Base-by-base conservation (phyloP, 805 yeast species). In the Ogataea paraovalis region DNA sequence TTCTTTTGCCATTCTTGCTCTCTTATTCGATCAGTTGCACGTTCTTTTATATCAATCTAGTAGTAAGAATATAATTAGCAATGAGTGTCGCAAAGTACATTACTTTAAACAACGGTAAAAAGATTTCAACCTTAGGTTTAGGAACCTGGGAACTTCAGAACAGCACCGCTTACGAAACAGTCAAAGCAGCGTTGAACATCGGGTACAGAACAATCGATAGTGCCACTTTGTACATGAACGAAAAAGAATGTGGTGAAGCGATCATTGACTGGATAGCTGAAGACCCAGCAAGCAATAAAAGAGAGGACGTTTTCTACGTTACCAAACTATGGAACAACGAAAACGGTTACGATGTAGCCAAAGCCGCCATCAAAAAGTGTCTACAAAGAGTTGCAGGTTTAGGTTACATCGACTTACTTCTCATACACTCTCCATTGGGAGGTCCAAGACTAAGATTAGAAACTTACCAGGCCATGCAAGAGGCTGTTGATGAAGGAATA, bases 381-480 rank as follows among this genome's bases (percentile, higher is more conserved):
- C 59, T 85, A 39, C 64, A 64, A 4, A 69, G 73, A 42, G 85
- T 82, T 5, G 68, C 74, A 38, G 71, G 65, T 1, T 64, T 87
- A 42, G 77, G 72, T n/a, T 87, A 86, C 59, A 85, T 87, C 51
- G 96, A 88, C 60, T 66, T 87, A 49, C 65, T 83, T 40, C 69
- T 87, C 57, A 81, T 87, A 53, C 86, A 81, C 59, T 76, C 83
- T 13, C 94, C 94, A 22, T 56, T 68, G 45, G 70, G 74, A 43
- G 78, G 78, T 18, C 66, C 68, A 33, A 57, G 54, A 43, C 55
- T 67, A 56, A 72, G 92, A 59, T 55, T 83, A 39, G 87, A 74
- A 36, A 77, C 90, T 0, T 86, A 83, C 78, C 71, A 68, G 57
- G 91, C 90, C 1, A 74, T 87, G 74, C 90, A 87, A 64, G 92